A percentile compares a stretch with the other conserved stretches of the same genome.
Evolutionary conservation across 1,139 yeast species (phyloP).

Genomic region (Wickerhamomyces sp.): DNA sequence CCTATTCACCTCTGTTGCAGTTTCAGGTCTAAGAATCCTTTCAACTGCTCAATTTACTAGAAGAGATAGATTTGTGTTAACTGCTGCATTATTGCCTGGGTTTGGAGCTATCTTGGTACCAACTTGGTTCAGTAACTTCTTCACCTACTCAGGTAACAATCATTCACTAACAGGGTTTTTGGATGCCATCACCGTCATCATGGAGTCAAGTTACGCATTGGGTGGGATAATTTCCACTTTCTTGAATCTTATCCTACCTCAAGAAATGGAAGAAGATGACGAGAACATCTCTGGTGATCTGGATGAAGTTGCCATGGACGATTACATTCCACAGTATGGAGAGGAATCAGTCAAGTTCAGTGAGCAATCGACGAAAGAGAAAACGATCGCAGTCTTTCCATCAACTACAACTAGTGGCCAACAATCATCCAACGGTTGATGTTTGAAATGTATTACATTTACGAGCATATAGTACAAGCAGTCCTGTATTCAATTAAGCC

Average conservation of each 20-base stretch:
- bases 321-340: conserved; percentile 14
- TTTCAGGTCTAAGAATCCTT: conserved; percentile 80
- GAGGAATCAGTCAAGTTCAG: conserved; percentile 1
- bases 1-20: conserved; percentile 82
- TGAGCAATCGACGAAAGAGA: neutral
- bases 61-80: conserved; percentile 80
- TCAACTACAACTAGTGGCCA: too few relatives aligned
- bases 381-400: too few relatives aligned
- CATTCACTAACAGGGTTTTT: conserved; percentile 61
- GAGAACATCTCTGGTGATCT: conserved; percentile 13
- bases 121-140: conserved; percentile 68
- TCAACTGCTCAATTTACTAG: conserved; percentile 73
- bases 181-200: conserved; percentile 74
- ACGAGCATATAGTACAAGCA: too few relatives aligned
- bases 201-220: conserved; percentile 86
- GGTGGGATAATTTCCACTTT: conserved; percentile 75
- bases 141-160: conserved; percentile 72
- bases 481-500: too few relatives aligned
- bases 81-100: conserved; percentile 73
- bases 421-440: too few relatives aligned
- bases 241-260: conserved; percentile 68
- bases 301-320: conserved; percentile 14
- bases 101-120: conserved; percentile 74
- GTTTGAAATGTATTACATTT: too few relatives aligned
- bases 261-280: conserved; percentile 53